Conservation (phyloP, 768 basidiomycete species). For the Boletus rubroflammeus region DNA sequence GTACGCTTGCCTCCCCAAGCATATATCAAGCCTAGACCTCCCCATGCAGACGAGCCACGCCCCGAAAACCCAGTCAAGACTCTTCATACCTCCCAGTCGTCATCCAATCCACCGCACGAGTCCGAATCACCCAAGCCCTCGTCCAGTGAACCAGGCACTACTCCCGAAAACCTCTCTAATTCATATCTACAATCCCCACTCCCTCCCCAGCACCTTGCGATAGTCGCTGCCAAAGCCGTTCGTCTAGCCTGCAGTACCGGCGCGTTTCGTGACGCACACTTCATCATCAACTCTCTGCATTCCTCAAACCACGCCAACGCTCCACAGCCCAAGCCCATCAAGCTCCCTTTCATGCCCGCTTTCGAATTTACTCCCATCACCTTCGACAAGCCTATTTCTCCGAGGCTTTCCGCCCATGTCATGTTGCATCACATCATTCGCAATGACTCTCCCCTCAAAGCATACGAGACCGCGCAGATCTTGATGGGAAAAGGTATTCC, state of each 20-base stretch:
- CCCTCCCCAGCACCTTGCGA: constrained; percentile 12
- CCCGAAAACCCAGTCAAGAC: neutral
- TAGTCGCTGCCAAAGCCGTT: constrained; percentile 49
- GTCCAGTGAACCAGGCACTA: neutral
- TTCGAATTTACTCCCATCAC: constrained; percentile 40
- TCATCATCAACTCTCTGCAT: constrained; percentile 56
- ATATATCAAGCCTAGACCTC: neutral
- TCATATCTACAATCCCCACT: neutral
- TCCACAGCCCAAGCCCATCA: constrained; percentile 4
- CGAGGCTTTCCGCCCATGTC: constrained; percentile 58
- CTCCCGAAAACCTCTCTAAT: too few relatives aligned
- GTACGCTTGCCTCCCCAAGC: constrained; percentile 3
- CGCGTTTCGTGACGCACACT: constrained; percentile 48
- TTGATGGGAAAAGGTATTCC: constrained; percentile 54
- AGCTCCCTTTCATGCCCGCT: constrained; percentile 24
- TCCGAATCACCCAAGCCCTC: neutral
- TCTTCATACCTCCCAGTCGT: neutral
- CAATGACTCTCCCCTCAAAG: constrained; percentile 43
- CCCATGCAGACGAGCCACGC: neutral
- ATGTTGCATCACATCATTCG: constrained; percentile 65
- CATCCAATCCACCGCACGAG: neutral
- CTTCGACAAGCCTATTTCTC: constrained; percentile 50
- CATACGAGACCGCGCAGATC: constrained; percentile 43
- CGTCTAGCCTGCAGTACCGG: constrained; percentile 42
- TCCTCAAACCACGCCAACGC: constrained; percentile 34